phyloP scores from a whole-genome alignment of 2,329 filamentous ascomycete species.

The Hymenoscyphus fraxineus region DNA sequence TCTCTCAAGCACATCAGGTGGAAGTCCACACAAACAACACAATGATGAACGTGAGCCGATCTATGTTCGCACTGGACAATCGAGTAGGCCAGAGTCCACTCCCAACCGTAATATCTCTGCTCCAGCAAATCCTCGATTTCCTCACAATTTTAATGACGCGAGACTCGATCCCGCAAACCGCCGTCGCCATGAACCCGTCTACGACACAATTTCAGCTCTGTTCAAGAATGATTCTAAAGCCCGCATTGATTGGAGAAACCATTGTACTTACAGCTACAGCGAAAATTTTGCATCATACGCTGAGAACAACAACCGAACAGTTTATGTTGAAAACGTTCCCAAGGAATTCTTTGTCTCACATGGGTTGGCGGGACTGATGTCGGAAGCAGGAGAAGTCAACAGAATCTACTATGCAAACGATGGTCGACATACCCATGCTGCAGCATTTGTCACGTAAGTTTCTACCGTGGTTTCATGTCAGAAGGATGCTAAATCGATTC shows the following conservation, averaged over 20 bases:
- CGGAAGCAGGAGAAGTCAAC: constrained; percentile 24
- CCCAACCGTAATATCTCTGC: constrained; percentile 1
- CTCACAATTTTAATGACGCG: constrained; percentile 6
- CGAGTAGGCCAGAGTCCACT: background rate
- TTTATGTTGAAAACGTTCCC: constrained; percentile 16
- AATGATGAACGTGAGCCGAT: constrained; percentile 9
- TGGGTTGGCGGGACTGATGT: constrained; percentile 22
- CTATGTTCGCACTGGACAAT: constrained; percentile 10
- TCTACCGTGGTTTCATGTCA: background rate
- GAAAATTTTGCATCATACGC: background rate
- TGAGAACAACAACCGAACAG: constrained; percentile 13
- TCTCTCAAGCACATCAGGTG: constrained; percentile 10
- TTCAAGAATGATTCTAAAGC: constrained; percentile 2
- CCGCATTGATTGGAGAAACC: background rate
- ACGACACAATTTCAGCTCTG: background rate
- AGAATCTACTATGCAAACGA: constrained; percentile 19
- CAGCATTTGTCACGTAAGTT: constrained; percentile 27
- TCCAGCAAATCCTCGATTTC: background rate
- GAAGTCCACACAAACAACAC: constrained; percentile 5
- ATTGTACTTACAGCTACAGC: constrained; percentile 5
- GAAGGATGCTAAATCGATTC: background rate
- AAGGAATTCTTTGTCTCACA: constrained; percentile 18
- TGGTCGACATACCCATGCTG: background rate
- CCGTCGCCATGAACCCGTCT: background rate
- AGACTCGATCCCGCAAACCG: background rate